Evolutionary conservation across 2,329 filamentous ascomycete genomes (phyloP), one percentile per base, ranked within the genome.

Genomic region (Pestalotiopsis fici): DNA sequence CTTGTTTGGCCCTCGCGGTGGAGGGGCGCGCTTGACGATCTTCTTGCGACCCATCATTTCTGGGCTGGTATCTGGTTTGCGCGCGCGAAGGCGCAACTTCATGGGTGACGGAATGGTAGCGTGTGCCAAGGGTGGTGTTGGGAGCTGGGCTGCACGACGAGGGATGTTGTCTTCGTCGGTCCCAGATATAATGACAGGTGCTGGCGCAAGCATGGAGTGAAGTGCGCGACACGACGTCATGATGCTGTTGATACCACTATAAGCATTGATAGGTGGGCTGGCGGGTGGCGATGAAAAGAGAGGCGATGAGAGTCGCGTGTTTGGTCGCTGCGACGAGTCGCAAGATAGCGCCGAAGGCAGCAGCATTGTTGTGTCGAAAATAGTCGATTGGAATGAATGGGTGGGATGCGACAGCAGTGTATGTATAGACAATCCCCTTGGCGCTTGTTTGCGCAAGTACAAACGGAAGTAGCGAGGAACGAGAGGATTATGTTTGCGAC

Each of bases 221-320:
- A 90, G 83, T 4, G 85, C 87, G 76, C 87, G 87, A 75, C 88
- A 90, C 59, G 87, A 86, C 68, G 81, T 83, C 77, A 88, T 85
- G 74, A 90, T 83, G 78, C 86, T 86, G 74, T 81, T 82, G 71
- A 89, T 79, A 23, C 85, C 79, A 64, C 78, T 79, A 68, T 83
- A 80, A 25, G 83, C 76, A 50, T 82, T 83, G 35, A 82, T 79
- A 5, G 86, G 84, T 65, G 87, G 86, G 77, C 86, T 86, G 72
- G 87, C 82, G 65, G 88, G 88, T 62, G 88, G 88, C 64, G 88
- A 90, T 69, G 85, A 83, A 76, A 89, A 85, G 74, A 87, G 81
- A 57, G 83, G 75, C 35, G 82, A 74, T 70, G 84, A 83, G 5
- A 84, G 82, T 70, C 82, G 83, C 59, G 81, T 80, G 72, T 79